These are phyloP conservation scores for Suhomyces pyralidae DNA, from an alignment of 805 yeast genomes.

Conservation along the genomic window DNA sequence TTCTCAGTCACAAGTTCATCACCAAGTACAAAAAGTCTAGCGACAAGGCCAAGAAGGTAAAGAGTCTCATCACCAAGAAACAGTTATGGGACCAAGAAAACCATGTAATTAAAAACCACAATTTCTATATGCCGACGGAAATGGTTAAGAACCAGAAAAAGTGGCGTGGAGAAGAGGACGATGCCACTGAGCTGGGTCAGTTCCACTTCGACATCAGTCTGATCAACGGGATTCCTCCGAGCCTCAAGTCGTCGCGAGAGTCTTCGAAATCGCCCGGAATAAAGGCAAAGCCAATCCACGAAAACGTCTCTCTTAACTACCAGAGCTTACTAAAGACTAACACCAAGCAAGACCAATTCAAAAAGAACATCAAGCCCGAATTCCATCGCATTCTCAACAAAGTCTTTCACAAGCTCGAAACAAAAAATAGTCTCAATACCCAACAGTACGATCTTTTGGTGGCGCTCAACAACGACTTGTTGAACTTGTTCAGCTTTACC, in stretches of 20 bases:
- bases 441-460: conserved; percentile 29
- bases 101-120: conserved; percentile 27
- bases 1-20: conserved; percentile 35
- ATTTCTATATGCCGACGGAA: conserved; percentile 39
- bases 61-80: conserved; percentile 33
- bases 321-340: conserved; percentile 5
- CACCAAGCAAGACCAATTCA: conserved; percentile 10
- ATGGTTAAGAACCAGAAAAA: conserved; percentile 29
- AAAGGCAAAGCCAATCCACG: not conserved
- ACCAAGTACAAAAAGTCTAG: conserved; percentile 13
- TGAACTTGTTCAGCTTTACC: conserved; percentile 19
- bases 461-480: conserved; percentile 16
- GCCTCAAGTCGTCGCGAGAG: conserved; percentile 15
- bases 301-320: conserved; percentile 2
- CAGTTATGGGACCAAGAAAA: conserved; percentile 40
- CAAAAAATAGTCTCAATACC: conserved; percentile 27
- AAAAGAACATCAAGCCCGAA: conserved; percentile 12
- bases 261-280: conserved; percentile 19
- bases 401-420: conserved; percentile 28
- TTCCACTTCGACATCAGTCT: conserved; percentile 39
- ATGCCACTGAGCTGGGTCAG: conserved; percentile 8
- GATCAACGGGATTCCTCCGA: conserved; percentile 18
- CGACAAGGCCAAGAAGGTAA: conserved; percentile 17
- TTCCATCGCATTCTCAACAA: conserved; percentile 16
- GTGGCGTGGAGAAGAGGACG: conserved; percentile 20